Percentiles rank a stretch among this genome's conserved stretches.
phyloP scores from a whole-genome alignment of 768 basidiomycete species.

The Trametes meyenii region DNA sequence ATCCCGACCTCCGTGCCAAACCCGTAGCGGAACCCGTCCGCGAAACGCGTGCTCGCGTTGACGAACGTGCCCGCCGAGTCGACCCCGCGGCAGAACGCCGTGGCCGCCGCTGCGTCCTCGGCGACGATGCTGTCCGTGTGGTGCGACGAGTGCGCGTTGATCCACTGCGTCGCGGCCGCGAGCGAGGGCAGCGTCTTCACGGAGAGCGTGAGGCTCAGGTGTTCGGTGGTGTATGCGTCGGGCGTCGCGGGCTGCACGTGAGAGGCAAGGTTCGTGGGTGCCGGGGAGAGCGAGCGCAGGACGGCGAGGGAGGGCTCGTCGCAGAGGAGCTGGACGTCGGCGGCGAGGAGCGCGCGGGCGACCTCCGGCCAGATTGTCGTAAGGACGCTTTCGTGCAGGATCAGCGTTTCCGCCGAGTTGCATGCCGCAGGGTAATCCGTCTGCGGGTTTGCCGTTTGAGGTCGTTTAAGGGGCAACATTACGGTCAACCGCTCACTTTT shows the following conservation, averaged over 20 bases:
- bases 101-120: slow-evolving; percentile 65
- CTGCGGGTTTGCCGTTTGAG: slow-evolving; percentile 43
- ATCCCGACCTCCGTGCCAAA: slow-evolving; percentile 99
- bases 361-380: slow-evolving; percentile 80
- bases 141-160: slow-evolving; percentile 92
- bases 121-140: slow-evolving; percentile 96
- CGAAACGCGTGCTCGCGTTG: slow-evolving; percentile 95
- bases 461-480: background rate
- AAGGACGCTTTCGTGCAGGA: slow-evolving; percentile 78
- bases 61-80: slow-evolving; percentile 93
- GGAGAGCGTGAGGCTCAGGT: slow-evolving; percentile 83
- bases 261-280: slow-evolving; percentile 40
- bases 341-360: slow-evolving; percentile 67
- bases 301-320: slow-evolving; percentile 66
- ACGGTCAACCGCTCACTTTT: slow-evolving; percentile 59
- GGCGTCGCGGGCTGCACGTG: slow-evolving; percentile 56
- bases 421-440: slow-evolving; percentile 95
- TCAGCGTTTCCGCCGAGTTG: slow-evolving; percentile 87
- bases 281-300: slow-evolving; percentile 43
- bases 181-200: slow-evolving; percentile 77
- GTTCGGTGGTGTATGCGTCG: slow-evolving; percentile 84
- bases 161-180: slow-evolving; percentile 76
- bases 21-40: slow-evolving; percentile 95
- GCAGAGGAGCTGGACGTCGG: slow-evolving; percentile 78
- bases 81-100: slow-evolving; percentile 82